A percentile compares a stretch with the other conserved stretches of the same genome.
These are phyloP conservation scores for Austroboletus novae-zelandiae DNA, from an alignment of 1,284 basidiomycete species.

Conservation along the genomic window DNA sequence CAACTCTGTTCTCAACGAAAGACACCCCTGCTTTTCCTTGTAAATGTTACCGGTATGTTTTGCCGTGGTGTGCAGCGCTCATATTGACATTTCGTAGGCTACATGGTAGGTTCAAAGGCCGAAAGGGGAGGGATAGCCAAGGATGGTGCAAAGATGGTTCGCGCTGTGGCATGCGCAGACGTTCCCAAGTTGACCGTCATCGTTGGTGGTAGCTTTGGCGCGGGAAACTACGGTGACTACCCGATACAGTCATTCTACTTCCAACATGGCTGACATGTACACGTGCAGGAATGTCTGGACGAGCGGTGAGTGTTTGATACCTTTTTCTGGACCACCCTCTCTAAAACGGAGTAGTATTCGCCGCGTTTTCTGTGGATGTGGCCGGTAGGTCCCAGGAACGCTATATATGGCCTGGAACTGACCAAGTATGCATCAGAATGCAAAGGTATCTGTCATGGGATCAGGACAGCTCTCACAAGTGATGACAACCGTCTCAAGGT, in stretches of 20 bases:
- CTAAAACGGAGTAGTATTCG: conserved; percentile 60
- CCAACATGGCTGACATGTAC: conserved; percentile 14
- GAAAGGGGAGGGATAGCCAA: conserved; percentile 96
- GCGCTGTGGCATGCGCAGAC: conserved; percentile 91
- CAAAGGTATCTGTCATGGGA: conserved; percentile 96
- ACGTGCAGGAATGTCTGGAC: conserved; percentile 75
- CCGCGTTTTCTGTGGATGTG: conserved; percentile 98
- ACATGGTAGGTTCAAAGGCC: conserved; percentile 95
- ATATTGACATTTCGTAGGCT: conserved; percentile 46
- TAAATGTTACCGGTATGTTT: conserved; percentile 79
- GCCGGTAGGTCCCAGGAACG: conserved; percentile 62
- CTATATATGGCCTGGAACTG: conserved; percentile 9
- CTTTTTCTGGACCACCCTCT: conserved; percentile 5
- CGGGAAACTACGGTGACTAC: conserved; percentile 83
- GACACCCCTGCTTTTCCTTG: conserved; percentile 90
- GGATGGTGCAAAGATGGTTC: conserved; percentile 97
- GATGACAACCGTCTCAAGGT: conserved; percentile 89
- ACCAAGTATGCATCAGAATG: conserved; percentile 54
- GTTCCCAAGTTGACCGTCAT: conserved; percentile 94
- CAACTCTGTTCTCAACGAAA: conserved; percentile 89
- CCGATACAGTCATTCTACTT: neutral
- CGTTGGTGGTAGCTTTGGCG: conserved; percentile 94
- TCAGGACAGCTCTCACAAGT: conserved; percentile 89
- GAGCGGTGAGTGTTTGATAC: conserved; percentile 58
- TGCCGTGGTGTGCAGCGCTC: neutral